Evolutionary conservation across 2,329 filamentous ascomycete species (phyloP), one percentile per base, ranked within the genome.

Genomic region (Aspergillus awamori): DNA sequence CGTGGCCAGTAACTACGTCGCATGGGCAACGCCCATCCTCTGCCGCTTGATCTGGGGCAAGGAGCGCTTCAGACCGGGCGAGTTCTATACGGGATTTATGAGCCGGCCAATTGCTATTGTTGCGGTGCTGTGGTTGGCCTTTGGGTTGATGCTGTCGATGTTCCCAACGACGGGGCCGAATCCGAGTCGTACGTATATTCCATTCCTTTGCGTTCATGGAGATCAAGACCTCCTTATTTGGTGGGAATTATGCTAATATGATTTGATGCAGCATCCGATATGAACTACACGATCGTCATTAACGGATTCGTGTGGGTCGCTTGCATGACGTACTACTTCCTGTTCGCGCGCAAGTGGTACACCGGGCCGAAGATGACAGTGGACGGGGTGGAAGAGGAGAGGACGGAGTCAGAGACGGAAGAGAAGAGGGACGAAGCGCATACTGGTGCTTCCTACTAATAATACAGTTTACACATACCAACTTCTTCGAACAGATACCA

Each of bases 201-300:
- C 30, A 36, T 52, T 52, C 38, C 33, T 39, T 41, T 39, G 11
- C 15, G 17, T 2, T 53, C 43, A 39, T 73, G 13, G 3, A 54
- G 3, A 8, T 24, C 26, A 20, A 20, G 20, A 20, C 20, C 20
- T 20, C 2, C 2, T 20, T 2, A 36, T 22, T n/a, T 2, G 1
- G 10, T 24, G 8, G 24, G 24, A 33, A 52, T 1, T 6, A 30
- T 39, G n/a, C 58, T 62, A 51, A 65, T 11, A 13, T 2, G 0
- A 20, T 47, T 3, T 4, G 11, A 13, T 36, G 5, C 53, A 79
- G 77, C 80, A 0, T 63, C 80, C 43, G 74, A 74, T 15, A 88
- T 88, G 86, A 89, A 88, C 66, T 88, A 88, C 68, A 87, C 86
- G 0, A 80, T 87, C 2, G 86, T 87, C 1, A 84, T 89, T 61